A percentile compares a stretch with the other conserved stretches of the same genome.
Evolutionary conservation across 1,284 basidiomycete genomes (phyloP).

Genomic region (Takashimella tepidaria): DNA sequence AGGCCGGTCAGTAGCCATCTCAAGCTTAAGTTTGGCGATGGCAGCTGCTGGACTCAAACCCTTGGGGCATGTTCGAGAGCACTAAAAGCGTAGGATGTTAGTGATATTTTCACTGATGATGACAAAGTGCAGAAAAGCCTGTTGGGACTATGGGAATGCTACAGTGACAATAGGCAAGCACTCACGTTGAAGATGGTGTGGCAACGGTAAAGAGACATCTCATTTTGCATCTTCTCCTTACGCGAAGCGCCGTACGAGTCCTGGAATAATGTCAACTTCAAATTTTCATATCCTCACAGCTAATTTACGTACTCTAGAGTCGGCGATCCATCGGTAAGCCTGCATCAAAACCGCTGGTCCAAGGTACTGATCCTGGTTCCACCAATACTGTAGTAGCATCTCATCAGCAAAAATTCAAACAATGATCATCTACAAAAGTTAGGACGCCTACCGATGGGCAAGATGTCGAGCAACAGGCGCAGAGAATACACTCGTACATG

Average conservation of each 20-base stretch:
- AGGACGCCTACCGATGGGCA: constrained; percentile 61
- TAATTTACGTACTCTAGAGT: constrained; percentile 66
- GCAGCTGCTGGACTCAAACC: constrained; percentile 80
- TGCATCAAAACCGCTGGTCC: constrained; percentile 96
- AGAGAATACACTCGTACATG: constrained; percentile 77
- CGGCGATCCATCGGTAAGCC: constrained; percentile 95
- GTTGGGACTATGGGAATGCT: too few species aligned
- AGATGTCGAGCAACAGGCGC: constrained; percentile 90
- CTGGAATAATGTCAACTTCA: too few species aligned
- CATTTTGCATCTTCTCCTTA: constrained; percentile 90
- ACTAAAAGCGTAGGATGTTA: too few species aligned
- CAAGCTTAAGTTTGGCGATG: constrained; percentile 83
- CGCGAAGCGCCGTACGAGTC: constrained; percentile 76
- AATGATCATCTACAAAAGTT: too few species aligned
- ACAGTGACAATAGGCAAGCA: too few species aligned
- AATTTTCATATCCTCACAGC: constrained; percentile 4
- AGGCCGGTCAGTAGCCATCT: constrained; percentile 63
- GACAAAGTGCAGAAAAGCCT: too few species aligned
- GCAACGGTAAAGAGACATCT: constrained; percentile 84
- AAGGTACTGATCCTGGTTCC: constrained; percentile 98
- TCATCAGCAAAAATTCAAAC: too few species aligned
- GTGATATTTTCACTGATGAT: too few species aligned
- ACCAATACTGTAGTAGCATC: constrained; percentile 88
- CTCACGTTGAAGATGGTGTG: constrained; percentile 93
- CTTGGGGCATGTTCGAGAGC: constrained; percentile 89